Base-by-base conservation (phyloP, 2,329 filamentous ascomycete species). In the Penicillium crustosum region DNA sequence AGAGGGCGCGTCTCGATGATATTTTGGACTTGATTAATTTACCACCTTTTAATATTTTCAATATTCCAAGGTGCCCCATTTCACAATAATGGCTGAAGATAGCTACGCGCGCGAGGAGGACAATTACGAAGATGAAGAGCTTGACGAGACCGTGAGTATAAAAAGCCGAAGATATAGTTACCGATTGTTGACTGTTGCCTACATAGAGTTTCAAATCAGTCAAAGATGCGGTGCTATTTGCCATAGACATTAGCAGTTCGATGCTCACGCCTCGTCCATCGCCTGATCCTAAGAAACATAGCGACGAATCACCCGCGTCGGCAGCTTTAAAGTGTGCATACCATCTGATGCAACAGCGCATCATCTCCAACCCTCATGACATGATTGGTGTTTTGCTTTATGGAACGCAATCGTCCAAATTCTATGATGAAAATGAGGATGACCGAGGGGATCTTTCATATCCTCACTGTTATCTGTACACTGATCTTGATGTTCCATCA, bases 171-270 rank as follows among this genome's bases (percentile, higher is more conserved):
- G 42, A 42, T 57, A 53, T 53, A 53, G 49, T 53, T 47, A 48
- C 21, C 45, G 10, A 39, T 21, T 50, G 39, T 42, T 53, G 15
- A 57, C 21, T 31, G 39, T 35, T 66, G 43, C 43, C 41, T 56
- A 33, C 13, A 33, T 25, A 93, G 91, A 88, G 86, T 75, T 99
- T 94, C 80, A 95, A 93, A 78, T 83, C 89, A 0, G 88, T 93
- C 71, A 97, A 96, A 78, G 94, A 99, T 86, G 94, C 94, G n/a
- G 85, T 97, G n/a, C 82, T 99, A 25, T 93, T 99, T 72, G 93
- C 92, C 15, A 96, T 99, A 68, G 89, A 97, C 68, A 83, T 97
- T 70, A 97, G 90, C 80, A 77, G 86, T 38, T 92, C 91, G 0
- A 99, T 97, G 93, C 79, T 97, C 61, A 79, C 79, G 2, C 79